Percentiles rank a stretch among this genome's conserved stretches.
phyloP scores from a whole-genome alignment of 2,329 filamentous ascomycete species.

The Mariannaea sp. region DNA sequence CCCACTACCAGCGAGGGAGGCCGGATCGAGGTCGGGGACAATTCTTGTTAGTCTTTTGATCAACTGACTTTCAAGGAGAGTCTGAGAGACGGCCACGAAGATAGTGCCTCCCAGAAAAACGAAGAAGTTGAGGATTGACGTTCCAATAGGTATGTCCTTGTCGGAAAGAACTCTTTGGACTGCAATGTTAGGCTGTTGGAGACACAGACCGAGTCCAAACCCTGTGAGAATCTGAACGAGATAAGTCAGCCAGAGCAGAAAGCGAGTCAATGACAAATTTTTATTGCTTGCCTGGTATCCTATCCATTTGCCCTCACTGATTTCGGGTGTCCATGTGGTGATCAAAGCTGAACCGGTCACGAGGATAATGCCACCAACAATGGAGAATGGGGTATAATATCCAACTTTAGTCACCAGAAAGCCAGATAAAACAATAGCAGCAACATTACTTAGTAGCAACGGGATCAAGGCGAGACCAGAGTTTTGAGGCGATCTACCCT shows the following conservation, averaged over 20 bases:
- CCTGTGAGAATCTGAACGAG: conserved; percentile 50
- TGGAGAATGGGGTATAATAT: conserved; percentile 50
- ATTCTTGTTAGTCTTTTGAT: neutral
- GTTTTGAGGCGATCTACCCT: conserved; percentile 34
- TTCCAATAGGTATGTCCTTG: conserved; percentile 52
- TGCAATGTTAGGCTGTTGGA: conserved; percentile 52
- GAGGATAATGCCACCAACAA: conserved; percentile 41
- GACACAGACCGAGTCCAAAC: conserved; percentile 48
- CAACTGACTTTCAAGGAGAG: conserved; percentile 55
- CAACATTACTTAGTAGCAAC: conserved; percentile 38
- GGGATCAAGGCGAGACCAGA: conserved; percentile 37
- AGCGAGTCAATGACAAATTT: too few relatives aligned
- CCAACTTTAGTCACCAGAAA: conserved; percentile 40
- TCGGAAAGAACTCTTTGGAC: conserved; percentile 50
- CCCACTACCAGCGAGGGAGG: conserved; percentile 9
- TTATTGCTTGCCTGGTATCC: too few relatives aligned
- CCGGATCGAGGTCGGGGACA: conserved; percentile 23
- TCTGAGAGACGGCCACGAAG: conserved; percentile 57
- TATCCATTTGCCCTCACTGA: conserved; percentile 33
- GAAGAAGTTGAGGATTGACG: conserved; percentile 52
- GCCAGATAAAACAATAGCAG: conserved; percentile 37
- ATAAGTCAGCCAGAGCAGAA: too few relatives aligned
- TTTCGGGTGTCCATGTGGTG: conserved; percentile 41
- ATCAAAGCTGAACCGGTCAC: conserved; percentile 48
- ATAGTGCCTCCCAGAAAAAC: conserved; percentile 52